These are phyloP conservation scores for Hibiscus syriacus DNA, from an alignment of 345 rosid species.

Conservation along the genomic window DNA sequence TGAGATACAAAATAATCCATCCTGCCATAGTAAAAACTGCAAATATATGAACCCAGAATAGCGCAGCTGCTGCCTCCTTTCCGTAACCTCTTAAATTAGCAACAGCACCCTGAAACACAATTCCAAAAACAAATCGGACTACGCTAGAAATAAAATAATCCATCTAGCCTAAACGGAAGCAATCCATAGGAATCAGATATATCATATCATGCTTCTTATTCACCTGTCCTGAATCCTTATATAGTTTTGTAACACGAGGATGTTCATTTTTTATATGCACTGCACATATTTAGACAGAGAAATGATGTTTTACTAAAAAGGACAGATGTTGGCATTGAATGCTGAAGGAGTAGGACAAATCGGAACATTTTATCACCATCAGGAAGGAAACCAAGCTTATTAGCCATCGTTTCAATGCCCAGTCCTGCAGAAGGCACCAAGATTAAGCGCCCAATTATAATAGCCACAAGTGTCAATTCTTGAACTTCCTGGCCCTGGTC, in stretches of 20 bases:
- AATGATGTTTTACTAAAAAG: conserved; percentile 49
- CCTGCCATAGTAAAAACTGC: conserved; percentile 73
- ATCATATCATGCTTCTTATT: too few relatives aligned
- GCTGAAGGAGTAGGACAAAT: conserved; percentile 87
- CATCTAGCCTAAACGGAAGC: too few relatives aligned
- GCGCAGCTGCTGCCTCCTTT: conserved; percentile 87
- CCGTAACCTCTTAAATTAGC: conserved; percentile 54
- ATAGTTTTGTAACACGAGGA: too few relatives aligned
- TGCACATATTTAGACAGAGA: too few relatives aligned
- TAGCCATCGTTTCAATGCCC: conserved; percentile 87
- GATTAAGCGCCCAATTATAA: conserved; percentile 64
- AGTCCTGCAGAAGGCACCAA: conserved; percentile 90
- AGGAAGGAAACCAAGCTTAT: conserved; percentile 98
- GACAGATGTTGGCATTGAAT: conserved; percentile 94
- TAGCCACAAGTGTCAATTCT: conserved; percentile 91
- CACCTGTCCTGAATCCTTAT: too few relatives aligned
- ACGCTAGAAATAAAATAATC: too few relatives aligned
- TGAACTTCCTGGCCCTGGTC: conserved; percentile 99
- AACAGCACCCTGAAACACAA: conserved; percentile 65
- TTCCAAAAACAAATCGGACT: not conserved
- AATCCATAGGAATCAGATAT: too few relatives aligned
- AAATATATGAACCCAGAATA: conserved; percentile 82
- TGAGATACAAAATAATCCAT: conserved; percentile 86
- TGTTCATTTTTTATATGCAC: too few relatives aligned
- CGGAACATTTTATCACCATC: conserved; percentile 85